Conservation (phyloP, 2,329 filamentous ascomycete species). For the Beauveria pseudobassiana region DNA sequence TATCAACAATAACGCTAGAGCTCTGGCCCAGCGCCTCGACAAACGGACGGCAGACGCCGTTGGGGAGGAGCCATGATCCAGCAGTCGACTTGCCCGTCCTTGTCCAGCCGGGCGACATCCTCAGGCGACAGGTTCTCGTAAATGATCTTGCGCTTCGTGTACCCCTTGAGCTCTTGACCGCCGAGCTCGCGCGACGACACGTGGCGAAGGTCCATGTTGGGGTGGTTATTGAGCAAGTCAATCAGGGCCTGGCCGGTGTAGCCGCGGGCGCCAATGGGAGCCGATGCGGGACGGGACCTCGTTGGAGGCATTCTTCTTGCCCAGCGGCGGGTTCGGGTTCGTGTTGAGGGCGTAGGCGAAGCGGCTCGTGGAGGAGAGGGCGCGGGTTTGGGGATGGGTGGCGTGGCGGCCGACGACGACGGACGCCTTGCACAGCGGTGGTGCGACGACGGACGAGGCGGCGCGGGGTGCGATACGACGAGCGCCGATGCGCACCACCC, state of each 20-base stretch:
- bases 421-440: not conserved
- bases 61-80: constrained; percentile 98
- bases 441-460: not conserved
- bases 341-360: constrained; percentile 10
- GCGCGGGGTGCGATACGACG: constrained; percentile 1
- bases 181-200: constrained; percentile 90
- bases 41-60: constrained; percentile 89
- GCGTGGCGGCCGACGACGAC: not conserved
- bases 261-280: constrained; percentile 82
- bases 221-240: constrained; percentile 77
- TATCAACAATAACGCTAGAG: constrained; percentile 76
- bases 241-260: constrained; percentile 93
- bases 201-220: constrained; percentile 80
- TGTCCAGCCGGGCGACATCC: constrained; percentile 78
- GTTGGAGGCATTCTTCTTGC: constrained; percentile 81
- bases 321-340: constrained; percentile 76
- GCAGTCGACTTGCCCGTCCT: constrained; percentile 78
- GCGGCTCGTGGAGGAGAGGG: constrained; percentile 1
- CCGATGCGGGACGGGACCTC: constrained; percentile 70
- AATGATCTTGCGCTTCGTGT: constrained; percentile 82
- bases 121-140: constrained; percentile 88
- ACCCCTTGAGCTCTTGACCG: constrained; percentile 80
- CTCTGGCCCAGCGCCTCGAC: constrained; percentile 72
- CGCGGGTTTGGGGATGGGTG: not conserved
- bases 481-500: constrained; percentile 4